Evolutionary conservation across 495 filamentous ascomycete genomes (phyloP).

Genomic region (Lasiosphaeria ovina): DNA sequence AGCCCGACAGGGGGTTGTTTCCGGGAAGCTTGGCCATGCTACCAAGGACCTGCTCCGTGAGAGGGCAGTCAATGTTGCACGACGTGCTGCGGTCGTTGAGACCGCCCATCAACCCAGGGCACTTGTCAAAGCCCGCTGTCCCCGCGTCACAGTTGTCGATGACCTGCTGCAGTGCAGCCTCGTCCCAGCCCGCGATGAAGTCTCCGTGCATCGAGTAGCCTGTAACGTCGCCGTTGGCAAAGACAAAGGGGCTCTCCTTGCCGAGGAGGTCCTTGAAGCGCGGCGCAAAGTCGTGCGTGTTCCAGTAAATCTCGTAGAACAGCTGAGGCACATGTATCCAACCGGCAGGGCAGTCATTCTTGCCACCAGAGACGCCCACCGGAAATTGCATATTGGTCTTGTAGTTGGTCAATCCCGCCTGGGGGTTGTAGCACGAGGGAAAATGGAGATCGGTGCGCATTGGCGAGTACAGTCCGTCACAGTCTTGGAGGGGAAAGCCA

Average conservation of each 20-base stretch:
- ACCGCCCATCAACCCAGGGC: constrained; percentile 47
- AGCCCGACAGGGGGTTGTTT: constrained; percentile 52
- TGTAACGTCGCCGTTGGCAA: constrained; percentile 59
- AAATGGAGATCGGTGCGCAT: constrained; percentile 58
- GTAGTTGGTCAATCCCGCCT: constrained; percentile 53
- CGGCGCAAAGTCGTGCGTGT: constrained; percentile 54
- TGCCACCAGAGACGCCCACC: constrained; percentile 50
- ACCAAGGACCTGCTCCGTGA: constrained; percentile 32
- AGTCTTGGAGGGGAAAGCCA: constrained; percentile 51
- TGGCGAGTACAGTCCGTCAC: constrained; percentile 52
- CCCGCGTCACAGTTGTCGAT: constrained; percentile 59
- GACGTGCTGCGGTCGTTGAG: constrained; percentile 37
- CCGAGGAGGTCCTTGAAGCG: constrained; percentile 53
- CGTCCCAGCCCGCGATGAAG: constrained; percentile 74
- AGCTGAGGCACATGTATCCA: constrained; percentile 57
- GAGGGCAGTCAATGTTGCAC: constrained; percentile 49
- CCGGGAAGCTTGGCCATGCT: constrained; percentile 53
- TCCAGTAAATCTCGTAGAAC: constrained; percentile 69
- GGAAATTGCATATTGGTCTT: constrained; percentile 53
- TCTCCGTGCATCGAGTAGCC: constrained; percentile 63
- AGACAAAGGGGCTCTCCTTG: constrained; percentile 63
- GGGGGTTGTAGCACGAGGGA: constrained; percentile 57
- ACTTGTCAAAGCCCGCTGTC: constrained; percentile 52
- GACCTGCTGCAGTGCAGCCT: constrained; percentile 56
- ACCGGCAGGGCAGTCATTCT: constrained; percentile 59